Conservation (phyloP, 2,329 filamentous ascomycete species). For the Nemania sp. region DNA sequence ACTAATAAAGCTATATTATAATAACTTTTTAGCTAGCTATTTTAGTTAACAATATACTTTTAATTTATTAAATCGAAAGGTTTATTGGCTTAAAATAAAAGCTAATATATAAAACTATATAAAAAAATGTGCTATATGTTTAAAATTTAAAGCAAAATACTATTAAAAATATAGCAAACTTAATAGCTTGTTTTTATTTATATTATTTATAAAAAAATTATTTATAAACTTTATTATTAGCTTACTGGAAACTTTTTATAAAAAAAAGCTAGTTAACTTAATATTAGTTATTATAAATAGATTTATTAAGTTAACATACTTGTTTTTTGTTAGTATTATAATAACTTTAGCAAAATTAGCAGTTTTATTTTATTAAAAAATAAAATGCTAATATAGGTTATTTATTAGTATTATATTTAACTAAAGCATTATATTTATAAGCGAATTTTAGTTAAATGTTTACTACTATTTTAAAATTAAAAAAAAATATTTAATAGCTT, state of each 20-base stretch:
- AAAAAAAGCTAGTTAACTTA: neutral
- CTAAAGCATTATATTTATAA: neutral
- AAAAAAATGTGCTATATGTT: neutral
- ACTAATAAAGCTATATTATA: neutral
- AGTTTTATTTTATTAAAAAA: conserved; percentile 3
- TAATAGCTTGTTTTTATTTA: neutral
- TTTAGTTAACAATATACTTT: neutral
- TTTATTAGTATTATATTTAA: neutral
- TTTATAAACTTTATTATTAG: neutral
- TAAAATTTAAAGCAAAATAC: neutral
- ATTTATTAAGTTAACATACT: conserved; percentile 2
- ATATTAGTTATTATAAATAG: neutral
- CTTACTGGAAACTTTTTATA: neutral
- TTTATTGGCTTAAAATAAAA: neutral
- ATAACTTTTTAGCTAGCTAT: neutral
- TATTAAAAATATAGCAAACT: neutral
- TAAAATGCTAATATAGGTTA: neutral
- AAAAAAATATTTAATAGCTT: neutral
- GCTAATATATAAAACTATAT: neutral
- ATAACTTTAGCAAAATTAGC: neutral
- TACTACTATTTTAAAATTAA: too few relatives aligned
- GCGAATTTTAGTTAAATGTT: neutral
- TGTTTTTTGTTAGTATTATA: neutral
- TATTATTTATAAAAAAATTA: neutral
- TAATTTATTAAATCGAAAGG: too few relatives aligned